A percentile compares a stretch with the other conserved stretches of the same genome.
phyloP scores from a whole-genome alignment of 805 yeast genomes.

The Wickerhamomyces silvicola region DNA sequence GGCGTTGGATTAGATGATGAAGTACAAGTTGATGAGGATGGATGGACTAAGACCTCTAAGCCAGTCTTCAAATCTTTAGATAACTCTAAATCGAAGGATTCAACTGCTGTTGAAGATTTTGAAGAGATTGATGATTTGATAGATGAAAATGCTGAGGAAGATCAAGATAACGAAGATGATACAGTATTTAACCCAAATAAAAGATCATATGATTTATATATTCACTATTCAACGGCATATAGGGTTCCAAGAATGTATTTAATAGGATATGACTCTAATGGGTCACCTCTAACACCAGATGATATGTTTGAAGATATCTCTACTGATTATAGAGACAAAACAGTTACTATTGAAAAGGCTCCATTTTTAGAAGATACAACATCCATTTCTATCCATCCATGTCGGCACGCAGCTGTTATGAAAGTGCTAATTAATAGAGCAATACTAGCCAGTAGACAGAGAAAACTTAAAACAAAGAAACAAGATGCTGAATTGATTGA shows the following conservation, averaged over 20 bases:
- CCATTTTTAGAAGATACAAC: conserved; percentile 73
- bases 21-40: conserved; percentile 40
- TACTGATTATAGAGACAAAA: conserved; percentile 87
- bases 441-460: conserved; percentile 37
- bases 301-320: conserved; percentile 95
- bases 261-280: conserved; percentile 79
- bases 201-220: conserved; percentile 81
- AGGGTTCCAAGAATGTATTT: conserved; percentile 93
- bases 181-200: conserved; percentile 29
- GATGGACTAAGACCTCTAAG: conserved; percentile 45
- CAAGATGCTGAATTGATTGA: conserved; percentile 25
- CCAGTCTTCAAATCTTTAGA: conserved; percentile 17
- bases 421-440: conserved; percentile 75
- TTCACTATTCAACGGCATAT: conserved; percentile 89
- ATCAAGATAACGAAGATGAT: conserved; percentile 28
- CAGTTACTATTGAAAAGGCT: conserved; percentile 91
- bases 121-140: conserved; percentile 42
- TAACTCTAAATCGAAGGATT: background rate
- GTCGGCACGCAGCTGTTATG: conserved; percentile 95
- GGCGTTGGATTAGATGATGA: conserved; percentile 35
- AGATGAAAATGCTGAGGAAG: conserved; percentile 37
- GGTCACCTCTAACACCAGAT: conserved; percentile 78
- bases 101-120: conserved; percentile 17
- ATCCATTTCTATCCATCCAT: conserved; percentile 90
- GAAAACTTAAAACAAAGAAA: conserved; percentile 19